phyloP scores from a whole-genome alignment of 1,139 yeast genomes.

The Blastobotrys serpentis region DNA sequence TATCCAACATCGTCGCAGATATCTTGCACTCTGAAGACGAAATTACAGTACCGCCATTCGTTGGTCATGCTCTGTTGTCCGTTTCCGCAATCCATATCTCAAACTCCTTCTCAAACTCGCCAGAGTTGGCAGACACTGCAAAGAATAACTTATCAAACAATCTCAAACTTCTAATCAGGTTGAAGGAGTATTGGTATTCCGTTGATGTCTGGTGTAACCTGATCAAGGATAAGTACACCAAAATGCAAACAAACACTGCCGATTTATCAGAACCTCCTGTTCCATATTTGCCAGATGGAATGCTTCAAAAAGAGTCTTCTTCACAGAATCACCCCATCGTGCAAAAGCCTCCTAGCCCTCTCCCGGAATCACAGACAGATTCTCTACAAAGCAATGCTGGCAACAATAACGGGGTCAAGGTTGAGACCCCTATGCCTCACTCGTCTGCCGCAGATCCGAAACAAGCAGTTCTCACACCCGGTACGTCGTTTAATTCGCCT shows the following conservation, averaged over 20 bases:
- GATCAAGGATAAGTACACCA: slow-evolving; percentile 36
- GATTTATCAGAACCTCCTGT: slow-evolving; percentile 17
- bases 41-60: slow-evolving; percentile 39
- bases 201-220: slow-evolving; percentile 41
- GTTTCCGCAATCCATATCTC: slow-evolving; percentile 41
- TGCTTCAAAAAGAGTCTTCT: slow-evolving; percentile 14
- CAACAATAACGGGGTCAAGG: background rate
- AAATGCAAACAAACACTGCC: slow-evolving; percentile 15
- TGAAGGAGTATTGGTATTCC: slow-evolving; percentile 39
- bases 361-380: background rate
- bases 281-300: slow-evolving; percentile 23
- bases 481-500: slow-evolving; percentile 12
- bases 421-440: slow-evolving; percentile 3
- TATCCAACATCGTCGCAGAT: slow-evolving; percentile 36
- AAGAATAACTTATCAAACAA: slow-evolving; percentile 38
- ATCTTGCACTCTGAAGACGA: slow-evolving; percentile 34
- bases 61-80: slow-evolving; percentile 39
- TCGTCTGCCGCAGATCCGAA: background rate
- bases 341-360: slow-evolving; percentile 11
- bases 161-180: slow-evolving; percentile 34
- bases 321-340: background rate
- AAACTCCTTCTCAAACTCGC: slow-evolving; percentile 36
- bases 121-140: slow-evolving; percentile 34
- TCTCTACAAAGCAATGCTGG: background rate
- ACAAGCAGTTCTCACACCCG: slow-evolving; percentile 15